Percentiles rank a stretch among this genome's conserved stretches.
These are phyloP conservation scores for Boletellus ananiceps DNA, from an alignment of 768 basidiomycete species.

Conservation along the genomic window DNA sequence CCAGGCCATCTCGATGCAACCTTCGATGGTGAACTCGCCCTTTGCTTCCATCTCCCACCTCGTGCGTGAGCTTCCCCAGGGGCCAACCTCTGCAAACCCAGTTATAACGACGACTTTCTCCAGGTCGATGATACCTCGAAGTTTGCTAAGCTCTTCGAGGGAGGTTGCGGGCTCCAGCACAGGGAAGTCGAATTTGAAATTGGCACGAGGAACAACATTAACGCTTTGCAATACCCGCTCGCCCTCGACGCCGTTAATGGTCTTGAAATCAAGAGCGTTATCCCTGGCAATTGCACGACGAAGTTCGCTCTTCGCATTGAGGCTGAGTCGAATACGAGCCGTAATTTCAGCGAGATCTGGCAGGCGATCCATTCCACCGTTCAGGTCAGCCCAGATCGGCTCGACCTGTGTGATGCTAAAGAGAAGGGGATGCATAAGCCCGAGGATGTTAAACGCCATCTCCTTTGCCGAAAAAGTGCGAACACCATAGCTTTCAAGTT, in stretches of 20 bases:
- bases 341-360: conserved; percentile 94
- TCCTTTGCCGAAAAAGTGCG: conserved; percentile 99
- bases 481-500: conserved; percentile 88
- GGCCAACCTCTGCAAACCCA: conserved; percentile 95
- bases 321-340: conserved; percentile 71
- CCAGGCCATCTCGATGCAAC: conserved; percentile 99
- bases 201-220: conserved; percentile 91
- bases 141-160: conserved; percentile 66
- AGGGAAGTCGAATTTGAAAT: conserved; percentile 97
- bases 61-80: conserved; percentile 97
- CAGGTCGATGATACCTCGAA: conserved; percentile 87
- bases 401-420: conserved; percentile 99
- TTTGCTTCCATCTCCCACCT: conserved; percentile 99
- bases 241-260: conserved; percentile 83
- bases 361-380: conserved; percentile 96
- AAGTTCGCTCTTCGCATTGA: conserved; percentile 85
- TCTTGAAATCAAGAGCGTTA: conserved; percentile 94
- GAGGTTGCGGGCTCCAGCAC: conserved; percentile 66
- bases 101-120: conserved; percentile 96
- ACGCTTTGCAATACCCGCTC: conserved; percentile 91
- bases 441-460: conserved; percentile 99
- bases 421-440: conserved; percentile 96
- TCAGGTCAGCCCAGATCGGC: conserved; percentile 98
- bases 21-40: conserved; percentile 96
- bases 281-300: conserved; percentile 92